Evolutionary conservation across 2,329 filamentous ascomycete species (phyloP).

Genomic region (Fusarium irregulare): DNA sequence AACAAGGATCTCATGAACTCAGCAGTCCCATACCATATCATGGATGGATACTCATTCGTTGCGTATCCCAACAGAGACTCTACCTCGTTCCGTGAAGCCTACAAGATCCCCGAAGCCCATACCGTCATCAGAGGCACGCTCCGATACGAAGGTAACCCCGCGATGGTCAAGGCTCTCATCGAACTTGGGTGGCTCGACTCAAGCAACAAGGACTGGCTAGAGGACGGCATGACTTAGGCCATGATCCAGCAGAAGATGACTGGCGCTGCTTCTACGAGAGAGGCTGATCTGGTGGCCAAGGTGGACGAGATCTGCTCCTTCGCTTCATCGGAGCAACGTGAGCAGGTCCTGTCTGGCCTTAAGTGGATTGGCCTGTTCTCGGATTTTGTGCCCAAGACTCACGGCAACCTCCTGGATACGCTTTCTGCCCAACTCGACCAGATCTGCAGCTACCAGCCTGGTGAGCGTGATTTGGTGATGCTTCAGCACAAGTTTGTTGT

Average conservation of each 20-base stretch:
- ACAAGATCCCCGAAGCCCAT: neutral
- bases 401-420: neutral
- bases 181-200: neutral
- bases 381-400: neutral
- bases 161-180: neutral
- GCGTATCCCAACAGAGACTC: neutral
- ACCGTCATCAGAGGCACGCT: neutral
- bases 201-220: neutral
- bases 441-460: neutral
- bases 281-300: neutral
- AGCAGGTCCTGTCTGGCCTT: neutral
- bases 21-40: neutral
- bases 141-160: fast-evolving
- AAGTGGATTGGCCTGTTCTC: neutral
- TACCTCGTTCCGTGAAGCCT: neutral
- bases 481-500: neutral
- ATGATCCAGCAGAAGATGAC: neutral
- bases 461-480: neutral
- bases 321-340: neutral
- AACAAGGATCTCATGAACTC: neutral
- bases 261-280: neutral
- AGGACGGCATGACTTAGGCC: neutral
- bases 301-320: neutral
- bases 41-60: neutral
- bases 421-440: neutral